These are phyloP conservation scores for Trichophyton equinum DNA, from an alignment of 2,329 filamentous ascomycete species.

Conservation along the genomic window DNA sequence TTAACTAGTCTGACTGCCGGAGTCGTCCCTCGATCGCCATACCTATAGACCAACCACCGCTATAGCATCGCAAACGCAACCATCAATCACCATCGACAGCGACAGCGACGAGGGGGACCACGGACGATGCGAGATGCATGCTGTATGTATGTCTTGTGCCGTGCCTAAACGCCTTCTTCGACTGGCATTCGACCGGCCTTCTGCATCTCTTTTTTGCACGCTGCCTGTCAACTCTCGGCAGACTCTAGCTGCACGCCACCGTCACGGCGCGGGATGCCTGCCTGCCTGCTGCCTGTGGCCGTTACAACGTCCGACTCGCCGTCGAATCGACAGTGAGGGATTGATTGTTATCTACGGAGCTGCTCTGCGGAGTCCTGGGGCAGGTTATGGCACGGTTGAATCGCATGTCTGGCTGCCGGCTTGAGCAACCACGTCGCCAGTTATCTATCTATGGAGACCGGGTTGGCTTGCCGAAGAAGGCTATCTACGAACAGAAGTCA, in stretches of 20 bases:
- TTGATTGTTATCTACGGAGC: too few species aligned
- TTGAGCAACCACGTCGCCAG: too few species aligned
- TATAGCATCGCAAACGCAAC: not conserved
- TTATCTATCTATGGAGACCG: not conserved
- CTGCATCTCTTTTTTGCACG: not conserved
- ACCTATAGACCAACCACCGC: not conserved
- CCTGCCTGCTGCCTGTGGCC: not conserved
- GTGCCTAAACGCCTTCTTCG: conserved; percentile 2
- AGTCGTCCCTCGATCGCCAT: not conserved
- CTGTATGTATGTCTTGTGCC: not conserved
- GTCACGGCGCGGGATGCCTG: not conserved
- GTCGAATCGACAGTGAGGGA: too few species aligned
- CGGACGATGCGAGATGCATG: not conserved
- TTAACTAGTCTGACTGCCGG: too few species aligned
- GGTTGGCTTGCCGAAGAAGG: not conserved
- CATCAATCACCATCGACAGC: too few species aligned
- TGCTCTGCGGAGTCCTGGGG: too few species aligned
- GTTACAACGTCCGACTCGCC: not conserved
- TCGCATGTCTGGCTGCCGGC: too few species aligned
- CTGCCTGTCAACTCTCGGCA: not conserved
- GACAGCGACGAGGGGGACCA: too few species aligned
- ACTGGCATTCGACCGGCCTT: not conserved
- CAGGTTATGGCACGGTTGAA: too few species aligned
- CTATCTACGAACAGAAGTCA: not conserved
- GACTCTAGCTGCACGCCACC: not conserved